Evolutionary conservation across 2,329 filamentous ascomycete species (phyloP).

Genomic region (Colletotrichum acutatum): DNA sequence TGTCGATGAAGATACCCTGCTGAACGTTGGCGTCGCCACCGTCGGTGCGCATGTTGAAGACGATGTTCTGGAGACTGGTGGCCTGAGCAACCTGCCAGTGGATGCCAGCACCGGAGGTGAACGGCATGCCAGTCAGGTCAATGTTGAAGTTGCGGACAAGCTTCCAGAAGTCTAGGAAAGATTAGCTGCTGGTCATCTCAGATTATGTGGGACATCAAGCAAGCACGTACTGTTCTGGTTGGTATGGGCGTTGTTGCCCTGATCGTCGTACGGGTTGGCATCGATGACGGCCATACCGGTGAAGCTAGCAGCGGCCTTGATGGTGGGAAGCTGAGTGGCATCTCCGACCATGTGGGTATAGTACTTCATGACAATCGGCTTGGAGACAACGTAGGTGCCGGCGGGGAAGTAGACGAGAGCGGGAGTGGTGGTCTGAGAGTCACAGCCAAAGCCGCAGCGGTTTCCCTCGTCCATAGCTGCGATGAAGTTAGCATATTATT

Average conservation of each 20-base stretch:
- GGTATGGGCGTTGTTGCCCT: conserved; percentile 78
- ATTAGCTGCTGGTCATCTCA: conserved; percentile 45
- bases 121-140: conserved; percentile 75
- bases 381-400: conserved; percentile 85
- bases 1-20: conserved; percentile 86
- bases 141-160: conserved; percentile 86
- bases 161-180: conserved; percentile 74
- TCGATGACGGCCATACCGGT: conserved; percentile 90
- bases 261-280: conserved; percentile 81
- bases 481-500: background rate
- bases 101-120: conserved; percentile 73
- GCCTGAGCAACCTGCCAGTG: conserved; percentile 91
- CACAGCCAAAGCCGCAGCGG: conserved; percentile 84
- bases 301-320: conserved; percentile 81
- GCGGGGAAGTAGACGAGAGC: conserved; percentile 92
- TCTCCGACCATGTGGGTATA: conserved; percentile 95
- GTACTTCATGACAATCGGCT: conserved; percentile 86
- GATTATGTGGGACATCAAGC: no score
- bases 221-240: conserved; percentile 68
- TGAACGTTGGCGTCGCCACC: conserved; percentile 73
- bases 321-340: conserved; percentile 74
- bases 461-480: conserved; percentile 75
- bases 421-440: conserved; percentile 84
- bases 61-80: conserved; percentile 82
- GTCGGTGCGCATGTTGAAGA: conserved; percentile 81